These are phyloP conservation scores for Saccharomycopsis sp. DNA, from an alignment of 805 yeast genomes.

Conservation along the genomic window DNA sequence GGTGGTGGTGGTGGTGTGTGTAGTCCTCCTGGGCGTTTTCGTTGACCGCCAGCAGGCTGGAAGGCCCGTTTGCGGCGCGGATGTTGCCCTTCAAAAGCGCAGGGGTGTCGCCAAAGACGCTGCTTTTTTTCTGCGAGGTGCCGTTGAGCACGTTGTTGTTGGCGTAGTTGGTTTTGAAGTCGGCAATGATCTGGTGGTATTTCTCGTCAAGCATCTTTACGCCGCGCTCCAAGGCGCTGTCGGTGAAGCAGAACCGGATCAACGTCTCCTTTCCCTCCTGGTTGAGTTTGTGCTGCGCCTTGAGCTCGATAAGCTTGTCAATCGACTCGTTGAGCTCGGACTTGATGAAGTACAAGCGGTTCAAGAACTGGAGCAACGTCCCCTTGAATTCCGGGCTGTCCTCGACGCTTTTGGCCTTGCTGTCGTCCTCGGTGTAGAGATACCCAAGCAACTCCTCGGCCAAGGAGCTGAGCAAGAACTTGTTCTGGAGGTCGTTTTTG, in stretches of 20 bases:
- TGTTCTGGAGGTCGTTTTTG: conserved; percentile 1
- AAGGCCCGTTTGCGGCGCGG: neutral
- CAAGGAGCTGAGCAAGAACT: conserved; percentile 9
- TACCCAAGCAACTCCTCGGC: conserved; percentile 14
- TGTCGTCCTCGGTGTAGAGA: conserved; percentile 3
- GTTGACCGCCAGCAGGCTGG: neutral
- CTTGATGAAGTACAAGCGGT: conserved; percentile 33
- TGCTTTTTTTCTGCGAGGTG: neutral
- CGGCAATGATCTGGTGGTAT: conserved; percentile 13
- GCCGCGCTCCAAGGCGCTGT: conserved; percentile 61
- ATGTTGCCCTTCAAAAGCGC: conserved; percentile 14
- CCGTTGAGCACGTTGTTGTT: neutral
- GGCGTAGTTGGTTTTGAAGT: conserved; percentile 5
- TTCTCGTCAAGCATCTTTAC: conserved; percentile 30
- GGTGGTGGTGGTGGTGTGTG: neutral
- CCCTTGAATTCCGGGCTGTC: conserved; percentile 2
- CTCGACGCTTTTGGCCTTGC: neutral
- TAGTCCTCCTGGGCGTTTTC: conserved; percentile 7
- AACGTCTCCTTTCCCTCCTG: conserved; percentile 75
- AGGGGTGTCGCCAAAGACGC: conserved; percentile 4
- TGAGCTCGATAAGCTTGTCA: conserved; percentile 51
- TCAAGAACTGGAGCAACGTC: conserved; percentile 26
- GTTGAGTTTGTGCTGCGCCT: conserved; percentile 47
- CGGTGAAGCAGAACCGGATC: conserved; percentile 63
- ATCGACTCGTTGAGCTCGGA: conserved; percentile 40